These are phyloP conservation scores for Aspergillus hancockii DNA, from an alignment of 495 filamentous ascomycete species.

Conservation along the genomic window DNA sequence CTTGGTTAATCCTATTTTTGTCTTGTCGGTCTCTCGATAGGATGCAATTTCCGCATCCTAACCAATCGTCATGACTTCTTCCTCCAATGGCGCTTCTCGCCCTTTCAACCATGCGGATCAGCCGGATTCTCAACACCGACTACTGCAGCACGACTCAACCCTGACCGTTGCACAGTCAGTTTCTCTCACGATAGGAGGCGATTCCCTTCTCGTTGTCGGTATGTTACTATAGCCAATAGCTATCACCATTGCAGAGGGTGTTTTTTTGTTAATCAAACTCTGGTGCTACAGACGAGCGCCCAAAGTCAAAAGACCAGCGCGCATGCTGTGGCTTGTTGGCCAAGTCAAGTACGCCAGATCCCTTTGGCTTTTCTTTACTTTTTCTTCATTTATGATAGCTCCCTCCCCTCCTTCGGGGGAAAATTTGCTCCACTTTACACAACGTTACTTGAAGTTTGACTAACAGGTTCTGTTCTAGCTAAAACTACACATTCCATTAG, in stretches of 20 bases:
- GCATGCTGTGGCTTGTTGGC: conserved; percentile 37
- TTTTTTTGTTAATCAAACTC: conserved; percentile 4
- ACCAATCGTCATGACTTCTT: conserved; percentile 30
- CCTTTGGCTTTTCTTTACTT: not conserved
- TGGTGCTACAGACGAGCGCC: conserved; percentile 32
- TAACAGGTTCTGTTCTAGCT: conserved; percentile 13
- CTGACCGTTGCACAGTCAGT: conserved; percentile 59
- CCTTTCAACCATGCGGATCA: conserved; percentile 22
- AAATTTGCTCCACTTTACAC: not conserved
- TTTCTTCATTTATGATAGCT: not conserved
- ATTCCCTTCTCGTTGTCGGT: conserved; percentile 67
- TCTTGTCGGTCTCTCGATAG: not conserved
- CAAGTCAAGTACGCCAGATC: conserved; percentile 32
- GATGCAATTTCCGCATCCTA: conserved; percentile 12
- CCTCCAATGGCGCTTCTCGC: conserved; percentile 17
- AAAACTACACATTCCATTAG: conserved; percentile 59
- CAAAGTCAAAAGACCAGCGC: conserved; percentile 33
- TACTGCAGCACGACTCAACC: conserved; percentile 41
- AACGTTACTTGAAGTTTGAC: not conserved
- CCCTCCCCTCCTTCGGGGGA: not conserved
- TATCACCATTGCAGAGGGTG: conserved; percentile 2
- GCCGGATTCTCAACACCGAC: conserved; percentile 24
- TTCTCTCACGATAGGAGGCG: conserved; percentile 62
- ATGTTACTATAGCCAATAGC: conserved; percentile 20
- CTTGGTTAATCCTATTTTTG: conserved; percentile 8